Conservation (phyloP, 1,284 basidiomycete genomes). For the Takashimella koratensis region DNA sequence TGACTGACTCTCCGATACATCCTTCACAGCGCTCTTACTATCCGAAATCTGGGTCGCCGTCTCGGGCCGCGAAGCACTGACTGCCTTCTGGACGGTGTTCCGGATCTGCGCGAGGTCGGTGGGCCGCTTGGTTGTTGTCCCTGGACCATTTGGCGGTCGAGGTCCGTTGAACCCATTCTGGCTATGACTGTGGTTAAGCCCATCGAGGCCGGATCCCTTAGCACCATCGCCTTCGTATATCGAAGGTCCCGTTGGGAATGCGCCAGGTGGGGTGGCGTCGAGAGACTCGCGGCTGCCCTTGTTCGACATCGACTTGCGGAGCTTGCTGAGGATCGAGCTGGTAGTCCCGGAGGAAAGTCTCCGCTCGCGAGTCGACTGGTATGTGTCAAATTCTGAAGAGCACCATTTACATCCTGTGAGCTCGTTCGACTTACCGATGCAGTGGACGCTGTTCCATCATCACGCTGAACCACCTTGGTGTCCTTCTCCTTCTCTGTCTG, state of each 20-base stretch:
- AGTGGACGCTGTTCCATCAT: no score
- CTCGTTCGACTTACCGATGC: no score
- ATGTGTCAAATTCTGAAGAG: no score
- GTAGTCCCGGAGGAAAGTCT: not conserved
- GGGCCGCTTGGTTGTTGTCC: slow-evolving; percentile 18
- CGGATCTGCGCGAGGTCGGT: slow-evolving; percentile 29
- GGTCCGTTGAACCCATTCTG: no score
- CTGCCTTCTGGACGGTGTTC: slow-evolving; percentile 59
- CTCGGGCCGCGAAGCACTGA: slow-evolving; percentile 68
- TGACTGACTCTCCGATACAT: slow-evolving; percentile 69
- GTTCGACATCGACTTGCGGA: not conserved
- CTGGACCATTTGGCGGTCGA: not conserved
- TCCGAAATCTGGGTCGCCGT: slow-evolving; percentile 57
- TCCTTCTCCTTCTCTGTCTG: no score
- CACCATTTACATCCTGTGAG: no score
- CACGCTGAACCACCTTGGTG: no score
- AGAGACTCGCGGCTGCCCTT: not conserved
- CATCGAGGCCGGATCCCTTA: not conserved
- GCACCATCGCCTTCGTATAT: slow-evolving; percentile 2
- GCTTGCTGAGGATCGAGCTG: not conserved
- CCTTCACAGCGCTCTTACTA: slow-evolving; percentile 64
- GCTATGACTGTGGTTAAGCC: not conserved
- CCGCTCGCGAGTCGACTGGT: not conserved
- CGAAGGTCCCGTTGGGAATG: not conserved
- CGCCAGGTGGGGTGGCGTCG: not conserved